phyloP scores from a whole-genome alignment of 306 rosid species.

The Glycine tomentella region DNA sequence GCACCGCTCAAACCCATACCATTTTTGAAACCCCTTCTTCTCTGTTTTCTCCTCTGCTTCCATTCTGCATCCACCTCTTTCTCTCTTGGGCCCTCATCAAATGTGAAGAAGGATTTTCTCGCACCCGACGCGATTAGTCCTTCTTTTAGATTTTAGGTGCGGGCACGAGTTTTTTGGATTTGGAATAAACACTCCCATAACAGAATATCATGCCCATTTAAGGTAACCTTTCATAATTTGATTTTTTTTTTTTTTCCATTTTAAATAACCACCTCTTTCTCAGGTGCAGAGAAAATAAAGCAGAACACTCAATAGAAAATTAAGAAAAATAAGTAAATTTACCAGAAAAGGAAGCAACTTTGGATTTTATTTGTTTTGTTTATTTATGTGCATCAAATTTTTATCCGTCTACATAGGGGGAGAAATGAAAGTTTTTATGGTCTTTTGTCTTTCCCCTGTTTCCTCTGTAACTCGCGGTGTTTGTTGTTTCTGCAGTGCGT shows the following conservation, averaged over 20 bases:
- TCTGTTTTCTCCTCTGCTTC: slow-evolving; percentile 18
- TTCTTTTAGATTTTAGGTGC: slow-evolving; percentile 33
- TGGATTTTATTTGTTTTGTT: not conserved
- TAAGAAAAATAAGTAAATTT: not conserved
- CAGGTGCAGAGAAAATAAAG: not conserved
- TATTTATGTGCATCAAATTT: not conserved
- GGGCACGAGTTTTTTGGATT: slow-evolving; percentile 25
- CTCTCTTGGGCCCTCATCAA: slow-evolving; percentile 18
- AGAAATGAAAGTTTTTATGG: not conserved
- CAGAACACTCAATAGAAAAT: not conserved
- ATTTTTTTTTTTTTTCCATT: too few relatives aligned
- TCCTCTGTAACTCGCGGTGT: not conserved
- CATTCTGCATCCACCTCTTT: not conserved
- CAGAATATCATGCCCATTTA: not conserved
- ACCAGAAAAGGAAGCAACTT: not conserved
- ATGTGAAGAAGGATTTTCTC: slow-evolving; percentile 41
- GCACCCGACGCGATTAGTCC: not conserved
- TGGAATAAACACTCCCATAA: too few relatives aligned
- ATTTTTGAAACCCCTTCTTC: slow-evolving; percentile 42
- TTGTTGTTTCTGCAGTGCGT: slow-evolving; percentile 27
- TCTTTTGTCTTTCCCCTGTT: not conserved
- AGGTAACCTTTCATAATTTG: slow-evolving; percentile 53
- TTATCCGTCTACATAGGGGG: not conserved
- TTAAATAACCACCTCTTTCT: not conserved
- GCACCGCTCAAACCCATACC: slow-evolving; percentile 62